A percentile compares a stretch with the other conserved stretches of the same genome.
These are phyloP conservation scores for Verticillium zaregamsianum DNA, from an alignment of 2,329 filamentous ascomycete genomes.

Conservation along the genomic window DNA sequence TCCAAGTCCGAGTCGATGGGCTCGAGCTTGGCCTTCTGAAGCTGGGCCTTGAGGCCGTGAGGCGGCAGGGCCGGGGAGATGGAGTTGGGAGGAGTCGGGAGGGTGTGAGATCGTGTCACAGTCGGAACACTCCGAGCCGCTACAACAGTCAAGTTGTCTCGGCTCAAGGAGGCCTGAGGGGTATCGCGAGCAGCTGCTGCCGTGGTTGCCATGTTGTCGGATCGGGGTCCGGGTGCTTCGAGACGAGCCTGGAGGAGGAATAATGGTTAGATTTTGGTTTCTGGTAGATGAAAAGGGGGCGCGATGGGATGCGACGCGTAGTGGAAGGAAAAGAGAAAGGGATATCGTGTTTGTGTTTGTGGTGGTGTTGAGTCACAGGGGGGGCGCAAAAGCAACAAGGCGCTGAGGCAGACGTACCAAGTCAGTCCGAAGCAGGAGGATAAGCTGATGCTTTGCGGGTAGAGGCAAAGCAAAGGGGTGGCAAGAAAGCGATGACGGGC, in stretches of 20 bases:
- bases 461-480: constrained; percentile 16
- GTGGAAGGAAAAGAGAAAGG: not conserved
- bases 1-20: constrained; percentile 84
- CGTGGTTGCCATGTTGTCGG: constrained; percentile 58
- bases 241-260: constrained; percentile 33
- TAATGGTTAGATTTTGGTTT: constrained; percentile 21
- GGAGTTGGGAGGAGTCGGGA: constrained; percentile 92
- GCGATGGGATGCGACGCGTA: constrained; percentile 17
- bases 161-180: constrained; percentile 51
- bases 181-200: constrained; percentile 66
- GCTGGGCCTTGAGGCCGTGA: constrained; percentile 69
- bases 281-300: constrained; percentile 3
- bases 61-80: constrained; percentile 85
- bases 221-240: constrained; percentile 33
- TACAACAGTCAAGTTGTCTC: constrained; percentile 72
- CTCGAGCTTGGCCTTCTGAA: constrained; percentile 55
- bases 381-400: not conserved
- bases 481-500: constrained; percentile 22
- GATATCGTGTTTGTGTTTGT: constrained; percentile 3
- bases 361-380: constrained; percentile 12
- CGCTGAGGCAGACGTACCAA: constrained; percentile 4
- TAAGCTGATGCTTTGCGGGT: constrained; percentile 20
- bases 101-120: constrained; percentile 58
- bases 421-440: constrained; percentile 4
- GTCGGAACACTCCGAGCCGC: constrained; percentile 60